These are phyloP conservation scores for Begonia masoniana DNA, from an alignment of 306 rosid species.

Conservation along the genomic window DNA sequence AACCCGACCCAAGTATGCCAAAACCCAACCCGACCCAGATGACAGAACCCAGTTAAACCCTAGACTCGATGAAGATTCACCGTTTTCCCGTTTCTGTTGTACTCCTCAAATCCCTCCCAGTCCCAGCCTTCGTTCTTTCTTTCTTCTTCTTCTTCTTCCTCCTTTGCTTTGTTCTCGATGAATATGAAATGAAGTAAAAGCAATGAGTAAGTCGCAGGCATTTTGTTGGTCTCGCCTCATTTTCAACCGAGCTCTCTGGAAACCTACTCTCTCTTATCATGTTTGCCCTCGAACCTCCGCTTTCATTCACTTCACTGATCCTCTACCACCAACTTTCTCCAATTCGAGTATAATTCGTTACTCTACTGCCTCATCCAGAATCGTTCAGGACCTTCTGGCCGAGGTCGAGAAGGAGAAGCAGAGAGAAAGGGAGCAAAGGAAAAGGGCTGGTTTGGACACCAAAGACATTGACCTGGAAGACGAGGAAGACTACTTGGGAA, in stretches of 20 bases:
- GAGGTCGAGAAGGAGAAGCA: slow-evolving; percentile 57
- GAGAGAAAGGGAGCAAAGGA: slow-evolving; percentile 38
- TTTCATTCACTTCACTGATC: slow-evolving; percentile 7
- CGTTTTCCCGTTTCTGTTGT: too few relatives aligned
- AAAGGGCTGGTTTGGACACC: slow-evolving; percentile 47
- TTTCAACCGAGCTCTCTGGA: slow-evolving; percentile 22
- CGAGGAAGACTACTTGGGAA: slow-evolving; percentile 53
- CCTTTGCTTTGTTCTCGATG: too few relatives aligned
- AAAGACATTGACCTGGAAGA: slow-evolving; percentile 43
- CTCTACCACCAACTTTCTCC: slow-evolving; percentile 7
- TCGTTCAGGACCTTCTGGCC: slow-evolving; percentile 36
- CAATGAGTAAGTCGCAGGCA: slow-evolving; percentile 21
- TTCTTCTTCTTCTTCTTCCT: too few relatives aligned
- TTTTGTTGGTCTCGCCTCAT: slow-evolving; percentile 34
- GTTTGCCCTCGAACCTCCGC: slow-evolving; percentile 12
- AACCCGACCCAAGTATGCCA: too few relatives aligned
- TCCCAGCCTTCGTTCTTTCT: too few relatives aligned
- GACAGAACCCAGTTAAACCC: too few relatives aligned
- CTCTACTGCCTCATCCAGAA: slow-evolving; percentile 25
- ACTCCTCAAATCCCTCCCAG: too few relatives aligned
- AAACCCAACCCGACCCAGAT: too few relatives aligned
- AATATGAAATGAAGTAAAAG: neutral
- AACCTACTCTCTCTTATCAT: slow-evolving; percentile 10
- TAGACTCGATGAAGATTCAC: too few relatives aligned
- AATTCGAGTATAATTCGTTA: slow-evolving; percentile 15